Base-by-base conservation (phyloP, 2,329 filamentous ascomycete species). In the Phialocephala subalpina region DNA sequence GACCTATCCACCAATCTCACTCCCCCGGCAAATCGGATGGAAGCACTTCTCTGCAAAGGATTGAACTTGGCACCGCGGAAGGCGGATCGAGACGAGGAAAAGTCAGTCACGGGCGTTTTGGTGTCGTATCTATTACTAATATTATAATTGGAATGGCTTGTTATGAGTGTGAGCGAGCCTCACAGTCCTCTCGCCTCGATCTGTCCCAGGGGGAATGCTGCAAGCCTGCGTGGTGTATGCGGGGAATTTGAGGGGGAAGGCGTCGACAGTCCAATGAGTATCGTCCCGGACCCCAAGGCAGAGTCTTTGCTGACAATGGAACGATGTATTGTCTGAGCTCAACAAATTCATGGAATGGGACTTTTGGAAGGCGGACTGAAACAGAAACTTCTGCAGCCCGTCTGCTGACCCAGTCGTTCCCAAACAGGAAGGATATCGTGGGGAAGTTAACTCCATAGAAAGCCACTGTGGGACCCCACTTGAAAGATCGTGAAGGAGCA, bases 21-120 rank as follows among this genome's bases (percentile, higher is more conserved):
- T 27, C 5, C 29, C 14, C 55, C 52, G 47, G 52, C 61, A 63
- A 58, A 63, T 63, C 53, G 61, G 61, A 58, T 49, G 53, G 40
- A 3, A 4, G 40, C 58, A 35, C 22, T 42, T 38, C n/a, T 35
- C 55, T 29, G 27, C 55, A 53, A 49, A 57, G 22, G 22, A 40
- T 29, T 1, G 16, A 42, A 42, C 29, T 47, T 53, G 33, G 40
- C 62, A 59, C 36, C 45, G 45, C 33, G 55, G 55, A 40, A 40
- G 36, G 18, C 61, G 55, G 61, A 63, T 47, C 49, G 2, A 22
- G 38, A 52, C 42, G 42, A 38, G 29, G 3, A n/a, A 38, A 57
- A 2, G 33, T 25, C 22, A 22, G 36, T 22, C 29, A 22, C 29
- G 25, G 49, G 25, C 25, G 25, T 7, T 29, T 22, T 14, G 29